These are phyloP conservation scores for Mycena sp. DNA, from an alignment of 1,284 basidiomycete genomes.

Conservation along the genomic window DNA sequence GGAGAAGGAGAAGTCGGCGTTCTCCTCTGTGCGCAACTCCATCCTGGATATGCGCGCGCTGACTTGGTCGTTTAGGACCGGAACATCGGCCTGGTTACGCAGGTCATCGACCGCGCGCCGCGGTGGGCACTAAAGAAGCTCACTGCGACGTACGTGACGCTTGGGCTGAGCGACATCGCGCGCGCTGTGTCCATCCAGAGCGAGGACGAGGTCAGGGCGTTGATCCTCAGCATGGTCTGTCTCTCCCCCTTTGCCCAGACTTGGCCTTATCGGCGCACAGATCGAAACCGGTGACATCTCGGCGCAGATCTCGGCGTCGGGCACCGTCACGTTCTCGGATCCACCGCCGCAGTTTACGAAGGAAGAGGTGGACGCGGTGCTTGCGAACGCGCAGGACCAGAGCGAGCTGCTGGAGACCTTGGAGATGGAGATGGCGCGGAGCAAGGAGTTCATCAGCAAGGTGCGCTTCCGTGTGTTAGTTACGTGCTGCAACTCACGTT, in stretches of 20 bases:
- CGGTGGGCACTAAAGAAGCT: conserved; percentile 81
- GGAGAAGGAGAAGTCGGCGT: conserved; percentile 63
- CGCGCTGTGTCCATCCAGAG: conserved; percentile 64
- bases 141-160: conserved; percentile 80
- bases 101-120: conserved; percentile 72
- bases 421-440: conserved; percentile 67
- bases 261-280: too few relatives aligned
- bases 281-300: conserved; percentile 75
- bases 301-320: conserved; percentile 69
- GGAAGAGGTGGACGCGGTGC: conserved; percentile 69
- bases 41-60: background rate
- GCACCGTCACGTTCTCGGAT: conserved; percentile 79
- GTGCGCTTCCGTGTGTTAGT: conserved; percentile 42
- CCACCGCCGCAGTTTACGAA: conserved; percentile 68
- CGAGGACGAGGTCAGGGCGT: conserved; percentile 61
- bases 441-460: conserved; percentile 75
- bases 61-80: conserved; percentile 63
- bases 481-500: background rate
- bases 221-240: conserved; percentile 79
- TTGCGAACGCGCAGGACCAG: conserved; percentile 69
- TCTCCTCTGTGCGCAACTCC: conserved; percentile 54
- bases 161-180: conserved; percentile 76
- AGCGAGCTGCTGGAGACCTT: conserved; percentile 57
- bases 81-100: conserved; percentile 73
- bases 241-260: too few relatives aligned